Evolutionary conservation across 345 rosid species (phyloP), one percentile per base, ranked within the genome.

Genomic region (Gossypium thurberi): DNA sequence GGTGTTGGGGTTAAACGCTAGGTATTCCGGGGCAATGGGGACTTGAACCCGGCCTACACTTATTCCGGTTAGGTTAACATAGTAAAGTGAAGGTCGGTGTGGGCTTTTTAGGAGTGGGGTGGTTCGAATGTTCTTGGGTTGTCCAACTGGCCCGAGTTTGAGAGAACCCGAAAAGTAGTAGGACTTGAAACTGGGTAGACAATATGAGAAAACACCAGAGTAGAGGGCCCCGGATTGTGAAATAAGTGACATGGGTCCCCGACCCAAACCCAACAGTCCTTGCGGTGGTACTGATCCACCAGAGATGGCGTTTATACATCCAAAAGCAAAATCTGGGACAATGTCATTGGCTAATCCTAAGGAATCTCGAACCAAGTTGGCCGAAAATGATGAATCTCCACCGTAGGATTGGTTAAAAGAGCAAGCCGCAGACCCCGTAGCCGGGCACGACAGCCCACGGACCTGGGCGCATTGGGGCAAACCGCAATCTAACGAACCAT

Each of bases 381-480:
- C 98, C 0, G 91, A 77, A 73, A 94, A 84, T 2, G 89, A 86
- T 12, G 98, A 94, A 48, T 81, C 91, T 64, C 96, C 98, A 0
- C 98, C 98, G 76, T 94, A 94, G n/a, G 97, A 76, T 77, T 90
- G 94, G 89, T 91, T 91, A 56, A 91, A 91, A 12, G 83, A 81
- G 83, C 98, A 94, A 7, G 78, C 8, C 0, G 82, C 58, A 3
- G 87, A 6, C 6, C 89, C 88, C 0, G 79, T 78, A 3, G 86
- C 74, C 2, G 90, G 93, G 81, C 98, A 94, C 17, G 89, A 83
- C 73, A 85, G 77, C 2, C 98, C 98, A 46, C 78, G 85, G 71
- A 82, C 87, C 46, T 88, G 96, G 37, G 78, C 18, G 71, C 98
- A 94, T 21, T 91, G 87, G 63, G 89, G 65, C 79, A 79, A 9